Base-by-base conservation (phyloP, 2,329 filamentous ascomycete genomes). In the Ilyonectria sp. region DNA sequence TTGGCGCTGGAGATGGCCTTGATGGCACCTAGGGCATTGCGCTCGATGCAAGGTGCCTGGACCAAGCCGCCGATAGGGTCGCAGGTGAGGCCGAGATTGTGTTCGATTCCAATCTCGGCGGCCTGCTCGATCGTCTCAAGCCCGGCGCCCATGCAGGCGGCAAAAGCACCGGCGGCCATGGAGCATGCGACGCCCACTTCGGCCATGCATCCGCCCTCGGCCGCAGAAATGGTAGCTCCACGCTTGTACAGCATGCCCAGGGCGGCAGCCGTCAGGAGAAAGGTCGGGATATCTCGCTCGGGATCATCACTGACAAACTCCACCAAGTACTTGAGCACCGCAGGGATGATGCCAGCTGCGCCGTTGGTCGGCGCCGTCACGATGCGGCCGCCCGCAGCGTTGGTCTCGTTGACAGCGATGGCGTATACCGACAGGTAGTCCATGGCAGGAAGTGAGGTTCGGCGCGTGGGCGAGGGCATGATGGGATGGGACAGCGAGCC, bases 211-310 rank as follows among this genome's bases (percentile, higher is more conserved):
- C 85, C 85, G 44, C 85, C 85, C 69, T 86, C 85, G 2, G 85
- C 85, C 0, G 85, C 85, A 0, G 84, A 86, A 67, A 86, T 86
- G 21, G 84, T 86, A 0, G 85, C 85, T 4, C 85, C 85, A 19
- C 85, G 83, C 78, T 86, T 86, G 78, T 86, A 86, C 23, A 86
- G 79, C 85, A 86, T 86, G 52, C 85, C 85, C 23, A 86, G 85
- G 6, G 85, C 85, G 0, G 85, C 79, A 2, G 85, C 82, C 2
- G 85, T 86, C 1, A 86, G 78, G 0, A 86, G 76, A 73, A 86
- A 86, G 0, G 84, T 86, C 5, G 82, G 78, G 11, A 85, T 80
- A 62, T 86, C 85, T 50, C 85, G 84, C 65, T 86, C 84, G 1
- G 82, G 76, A 44, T 86, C 84, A 67, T 86, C 85, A 71, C 84